These are phyloP conservation scores for Ophiostoma ulmi DNA, from an alignment of 2,329 filamentous ascomycete genomes.

Conservation along the genomic window DNA sequence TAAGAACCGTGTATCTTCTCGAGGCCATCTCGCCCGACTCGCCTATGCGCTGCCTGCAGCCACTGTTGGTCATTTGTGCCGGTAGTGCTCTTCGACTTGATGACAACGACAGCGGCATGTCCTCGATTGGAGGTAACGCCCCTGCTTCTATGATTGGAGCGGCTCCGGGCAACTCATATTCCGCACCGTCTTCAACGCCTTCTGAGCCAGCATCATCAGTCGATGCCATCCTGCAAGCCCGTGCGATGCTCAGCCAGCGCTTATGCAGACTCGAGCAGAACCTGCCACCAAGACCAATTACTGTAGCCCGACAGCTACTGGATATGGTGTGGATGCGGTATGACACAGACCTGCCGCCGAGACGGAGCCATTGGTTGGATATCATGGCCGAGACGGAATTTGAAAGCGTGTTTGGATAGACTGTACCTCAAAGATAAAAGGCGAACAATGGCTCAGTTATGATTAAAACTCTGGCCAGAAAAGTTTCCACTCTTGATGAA, in stretches of 20 bases:
- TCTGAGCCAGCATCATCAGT: not conserved
- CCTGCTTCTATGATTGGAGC: not conserved
- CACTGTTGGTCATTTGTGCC: conserved; percentile 29
- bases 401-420: conserved; percentile 25
- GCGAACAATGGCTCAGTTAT: no score
- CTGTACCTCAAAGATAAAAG: no score
- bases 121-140: no score
- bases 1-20: conserved; percentile 24
- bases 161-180: not conserved
- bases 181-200: not conserved
- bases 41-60: conserved; percentile 29
- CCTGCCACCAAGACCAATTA: conserved; percentile 38
- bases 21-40: conserved; percentile 27
- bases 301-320: conserved; percentile 37
- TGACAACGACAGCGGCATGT: not conserved
- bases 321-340: conserved; percentile 40
- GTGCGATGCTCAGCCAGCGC: conserved; percentile 23
- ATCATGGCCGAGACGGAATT: conserved; percentile 24
- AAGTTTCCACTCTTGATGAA: no score
- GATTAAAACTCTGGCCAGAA: no score
- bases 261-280: conserved; percentile 37
- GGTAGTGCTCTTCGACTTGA: conserved; percentile 26
- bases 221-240: not conserved
- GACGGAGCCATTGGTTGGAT: conserved; percentile 26
- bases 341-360: conserved; percentile 33